Evolutionary conservation across 176 grass and related monocot genomes (phyloP).

Genomic region (Microstegium vimineum): DNA sequence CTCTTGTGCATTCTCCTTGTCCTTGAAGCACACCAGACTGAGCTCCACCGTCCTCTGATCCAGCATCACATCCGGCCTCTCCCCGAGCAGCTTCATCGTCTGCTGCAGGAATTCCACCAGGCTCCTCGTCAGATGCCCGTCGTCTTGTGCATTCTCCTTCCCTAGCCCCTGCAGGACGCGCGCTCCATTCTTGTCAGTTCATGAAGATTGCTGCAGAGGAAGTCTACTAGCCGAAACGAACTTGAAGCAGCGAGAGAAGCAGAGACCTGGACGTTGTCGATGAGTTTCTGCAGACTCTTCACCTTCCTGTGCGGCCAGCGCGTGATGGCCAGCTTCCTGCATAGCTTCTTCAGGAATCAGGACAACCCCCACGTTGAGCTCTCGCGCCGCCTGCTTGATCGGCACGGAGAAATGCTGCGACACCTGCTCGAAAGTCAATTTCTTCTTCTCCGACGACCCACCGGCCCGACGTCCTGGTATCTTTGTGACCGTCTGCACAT

Average conservation of each 20-base stretch:
- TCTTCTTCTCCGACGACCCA: background rate
- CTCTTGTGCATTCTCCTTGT: background rate
- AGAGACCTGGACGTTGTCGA: slow-evolving; percentile 44
- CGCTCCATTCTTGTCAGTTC: background rate
- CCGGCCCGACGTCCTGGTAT: background rate
- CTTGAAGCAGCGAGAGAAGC: background rate
- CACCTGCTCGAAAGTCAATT: slow-evolving; percentile 29
- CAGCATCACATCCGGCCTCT: slow-evolving; percentile 32
- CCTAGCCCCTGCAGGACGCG: slow-evolving; percentile 10
- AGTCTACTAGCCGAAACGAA: background rate
- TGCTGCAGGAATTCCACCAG: slow-evolving; percentile 22
- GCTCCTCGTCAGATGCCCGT: background rate
- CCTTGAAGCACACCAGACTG: slow-evolving; percentile 60
- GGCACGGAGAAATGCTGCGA: slow-evolving; percentile 42
- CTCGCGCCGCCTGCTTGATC: slow-evolving; percentile 49
- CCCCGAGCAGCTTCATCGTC: slow-evolving; percentile 34
- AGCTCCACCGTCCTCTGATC: slow-evolving; percentile 28
- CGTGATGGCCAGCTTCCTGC: slow-evolving; percentile 42
- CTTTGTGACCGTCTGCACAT: background rate
- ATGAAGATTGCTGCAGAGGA: background rate
- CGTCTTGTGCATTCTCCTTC: background rate
- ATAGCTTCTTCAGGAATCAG: slow-evolving; percentile 52
- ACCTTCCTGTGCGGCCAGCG: slow-evolving; percentile 61
- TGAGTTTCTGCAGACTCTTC: slow-evolving; percentile 49
- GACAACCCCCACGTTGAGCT: slow-evolving; percentile 51